These are phyloP conservation scores for Hypholoma fasciculare DNA, from an alignment of 768 basidiomycete species.

Conservation along the genomic window DNA sequence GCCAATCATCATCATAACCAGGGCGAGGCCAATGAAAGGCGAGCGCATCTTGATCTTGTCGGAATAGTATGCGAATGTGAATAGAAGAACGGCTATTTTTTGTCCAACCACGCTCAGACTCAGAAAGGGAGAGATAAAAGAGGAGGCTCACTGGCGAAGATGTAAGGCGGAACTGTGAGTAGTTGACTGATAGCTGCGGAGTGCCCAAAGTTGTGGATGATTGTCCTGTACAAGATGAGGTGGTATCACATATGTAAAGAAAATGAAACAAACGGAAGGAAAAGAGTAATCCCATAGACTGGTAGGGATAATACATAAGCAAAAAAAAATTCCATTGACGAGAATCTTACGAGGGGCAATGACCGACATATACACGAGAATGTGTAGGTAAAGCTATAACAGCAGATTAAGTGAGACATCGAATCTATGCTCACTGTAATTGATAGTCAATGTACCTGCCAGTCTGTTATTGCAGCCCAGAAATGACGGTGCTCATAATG, in stretches of 20 bases:
- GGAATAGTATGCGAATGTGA: slow-evolving; percentile 55
- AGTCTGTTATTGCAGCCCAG: slow-evolving; percentile 54
- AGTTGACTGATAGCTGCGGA: slow-evolving; percentile 57
- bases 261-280: slow-evolving; percentile 54
- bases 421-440: not conserved
- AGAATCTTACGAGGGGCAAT: slow-evolving; percentile 51
- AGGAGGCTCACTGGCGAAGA: slow-evolving; percentile 53
- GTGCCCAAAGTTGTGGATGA: slow-evolving; percentile 63
- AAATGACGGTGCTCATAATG: slow-evolving; percentile 55
- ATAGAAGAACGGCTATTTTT: slow-evolving; percentile 48
- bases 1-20: slow-evolving; percentile 52
- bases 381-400: slow-evolving; percentile 49
- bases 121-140: not conserved
- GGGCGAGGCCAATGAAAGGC: slow-evolving; percentile 57
- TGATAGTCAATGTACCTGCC: slow-evolving; percentile 46
- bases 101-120: not conserved
- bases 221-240: slow-evolving; percentile 40
- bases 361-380: slow-evolving; percentile 59
- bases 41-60: slow-evolving; percentile 56
- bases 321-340: not conserved
- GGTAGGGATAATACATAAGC: not conserved
- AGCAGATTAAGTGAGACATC: not conserved
- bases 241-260: not conserved
- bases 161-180: slow-evolving; percentile 68
- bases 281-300: slow-evolving; percentile 74